Evolutionary conservation across 768 basidiomycete genomes (phyloP), one percentile per base, ranked within the genome.

Genomic region (Hypsizygus marmoreus): DNA sequence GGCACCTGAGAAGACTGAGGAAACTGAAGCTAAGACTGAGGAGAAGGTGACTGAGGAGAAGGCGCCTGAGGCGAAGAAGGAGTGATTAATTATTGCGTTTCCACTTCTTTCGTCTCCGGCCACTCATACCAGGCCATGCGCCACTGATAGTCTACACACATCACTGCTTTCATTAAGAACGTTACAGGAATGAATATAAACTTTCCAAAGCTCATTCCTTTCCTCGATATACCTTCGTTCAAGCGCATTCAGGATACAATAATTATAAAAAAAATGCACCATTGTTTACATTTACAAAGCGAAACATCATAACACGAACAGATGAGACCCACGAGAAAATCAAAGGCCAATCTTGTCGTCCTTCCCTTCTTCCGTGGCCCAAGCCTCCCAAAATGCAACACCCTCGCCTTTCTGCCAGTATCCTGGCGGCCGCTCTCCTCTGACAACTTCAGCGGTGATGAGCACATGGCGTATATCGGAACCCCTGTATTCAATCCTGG

Each of bases 391-490:
- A 58, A 91, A 92, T 19, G 74, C 73, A 3, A 81, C 71, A 13
- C 65, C 81, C 44, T 88, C 81, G 2, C 80, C 81, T 51, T 79
- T 77, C 29, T 75, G 72, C 86, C 90, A 97, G 60, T 93, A 95
- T 52, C 81, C 68, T 1, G 91, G 82, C 5, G 77, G 67, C 12
- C 72, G 70, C 42, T 79, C 71, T 0, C 85, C 85, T 34, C 76
- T 77, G 6, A 88, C 89, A 4, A 85, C 84, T 10, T 75, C 77
- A 43, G 81, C 82, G 16, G 83, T 84, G 40, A 97, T 80, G 34
- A 95, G 80, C n/a, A 93, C 86, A 64, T 92, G 84, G 36, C 84
- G 77, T 24, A 92, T 79, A 43, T 84, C 78, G 87, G 56, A 58
- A 20, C 57, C 53, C 22, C 59, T 58, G 8, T 37, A 7, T n/a